Percentiles rank a stretch among this genome's conserved stretches.
phyloP scores from a whole-genome alignment of 2,329 filamentous ascomycete genomes.

The Bisporella sp. region DNA sequence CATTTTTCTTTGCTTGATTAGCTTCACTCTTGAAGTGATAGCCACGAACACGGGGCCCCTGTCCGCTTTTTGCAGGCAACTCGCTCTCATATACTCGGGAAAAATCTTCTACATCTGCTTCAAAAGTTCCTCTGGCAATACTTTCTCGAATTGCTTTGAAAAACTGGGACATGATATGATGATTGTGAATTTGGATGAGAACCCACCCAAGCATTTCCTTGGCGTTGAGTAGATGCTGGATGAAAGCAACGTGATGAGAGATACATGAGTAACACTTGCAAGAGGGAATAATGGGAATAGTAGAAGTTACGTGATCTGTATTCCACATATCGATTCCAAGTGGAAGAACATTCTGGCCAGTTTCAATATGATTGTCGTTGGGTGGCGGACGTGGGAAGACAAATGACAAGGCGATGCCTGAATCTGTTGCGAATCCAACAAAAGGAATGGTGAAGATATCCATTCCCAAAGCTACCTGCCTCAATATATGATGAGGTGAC shows the following conservation, averaged over 20 bases:
- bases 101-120: conserved; percentile 39
- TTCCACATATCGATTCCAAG: conserved; percentile 79
- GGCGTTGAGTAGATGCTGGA: conserved; percentile 80
- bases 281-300: conserved; percentile 51
- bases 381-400: conserved; percentile 50
- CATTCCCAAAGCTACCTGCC: conserved; percentile 67
- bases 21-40: conserved; percentile 72
- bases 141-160: conserved; percentile 63
- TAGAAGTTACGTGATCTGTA: conserved; percentile 49
- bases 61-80: conserved; percentile 67
- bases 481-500: conserved; percentile 70
- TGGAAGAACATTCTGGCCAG: conserved; percentile 30
- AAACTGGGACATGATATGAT: conserved; percentile 64
- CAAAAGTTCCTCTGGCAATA: conserved; percentile 55
- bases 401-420: conserved; percentile 79
- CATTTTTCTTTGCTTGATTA: conserved; percentile 56
- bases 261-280: conserved; percentile 82
- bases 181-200: conserved; percentile 87
- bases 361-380: background rate
- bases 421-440: conserved; percentile 66
- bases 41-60: conserved; percentile 72
- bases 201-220: conserved; percentile 98
- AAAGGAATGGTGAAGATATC: conserved; percentile 78
- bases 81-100: conserved; percentile 55
- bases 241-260: conserved; percentile 76